Base-by-base conservation (phyloP, 768 basidiomycete species). In the Lentinula sp. region DNA sequence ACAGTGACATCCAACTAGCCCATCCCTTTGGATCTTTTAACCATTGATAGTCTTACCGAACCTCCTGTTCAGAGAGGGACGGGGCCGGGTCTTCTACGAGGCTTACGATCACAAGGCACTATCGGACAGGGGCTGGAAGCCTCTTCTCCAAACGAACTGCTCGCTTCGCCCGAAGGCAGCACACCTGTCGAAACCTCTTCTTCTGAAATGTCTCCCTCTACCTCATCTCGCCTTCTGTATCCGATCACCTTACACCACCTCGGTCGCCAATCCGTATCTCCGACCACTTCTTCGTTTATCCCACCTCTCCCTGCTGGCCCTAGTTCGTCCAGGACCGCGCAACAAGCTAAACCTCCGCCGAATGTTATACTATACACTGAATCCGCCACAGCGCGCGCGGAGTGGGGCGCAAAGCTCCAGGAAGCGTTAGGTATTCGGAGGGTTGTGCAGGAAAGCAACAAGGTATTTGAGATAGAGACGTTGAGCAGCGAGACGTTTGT, bases 391-490 rank as follows among this genome's bases (percentile, higher is more conserved):
- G 83, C 83, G 1, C 85, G 96, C 2, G 69, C 76, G 6, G 94
- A 95, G 62, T 99, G 97, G 97, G 88, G 91, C 71, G 78, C 84
- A 66, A 95, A 93, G 71, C 75, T 98, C 4, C 86, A 93, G 61
- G 91, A 96, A 71, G 95, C 95, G 16, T 83, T 94, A 56, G 90
- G 87, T 6, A 69, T 96, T 62, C 84, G 95, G 49, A 87, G 84
- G 66, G 86, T 89, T 35, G 93, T 95, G 35, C 90, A 95, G 68
- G 95, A 98, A 68, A 90, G 90, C 23, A 95, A 93, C 73, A 94
- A 93, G 77, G 93, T 93, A 16, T 97, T 98, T 66, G 95, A 98
- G 75, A 82, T 95, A 61, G 91, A 93, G 69, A 91, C 91, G 2
- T 78, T 97, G 57, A 95, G 93, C 70, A 79, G 85, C 20, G 93